These are phyloP conservation scores for Thelephora aurantiotincta DNA, from an alignment of 768 basidiomycete genomes.

Conservation along the genomic window DNA sequence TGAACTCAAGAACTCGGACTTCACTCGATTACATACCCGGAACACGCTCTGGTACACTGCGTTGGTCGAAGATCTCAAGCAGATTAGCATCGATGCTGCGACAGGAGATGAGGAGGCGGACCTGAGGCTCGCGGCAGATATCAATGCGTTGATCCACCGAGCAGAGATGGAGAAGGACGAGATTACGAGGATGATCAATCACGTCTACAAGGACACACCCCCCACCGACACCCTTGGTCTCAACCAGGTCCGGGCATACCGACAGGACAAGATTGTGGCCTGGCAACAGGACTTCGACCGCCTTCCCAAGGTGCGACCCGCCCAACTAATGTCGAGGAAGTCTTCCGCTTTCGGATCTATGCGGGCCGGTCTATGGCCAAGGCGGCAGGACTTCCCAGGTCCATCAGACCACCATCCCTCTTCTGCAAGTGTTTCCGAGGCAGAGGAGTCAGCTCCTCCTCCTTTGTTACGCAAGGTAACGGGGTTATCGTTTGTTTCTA, in stretches of 20 bases:
- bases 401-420: slow-evolving; percentile 47
- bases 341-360: slow-evolving; percentile 56
- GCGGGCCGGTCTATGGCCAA: slow-evolving; percentile 52
- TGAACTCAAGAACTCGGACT: slow-evolving; percentile 86
- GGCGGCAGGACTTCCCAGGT: slow-evolving; percentile 38
- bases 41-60: slow-evolving; percentile 66
- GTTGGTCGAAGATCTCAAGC: slow-evolving; percentile 60
- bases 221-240: slow-evolving; percentile 80
- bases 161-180: slow-evolving; percentile 68
- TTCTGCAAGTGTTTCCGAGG: slow-evolving; percentile 50
- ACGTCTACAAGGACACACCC: slow-evolving; percentile 65
- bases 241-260: slow-evolving; percentile 70
- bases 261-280: slow-evolving; percentile 91
- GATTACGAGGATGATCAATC: slow-evolving; percentile 57
- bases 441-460: slow-evolving; percentile 39
- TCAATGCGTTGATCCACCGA: slow-evolving; percentile 51
- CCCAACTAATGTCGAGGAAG: slow-evolving; percentile 32
- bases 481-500: slow-evolving; percentile 35
- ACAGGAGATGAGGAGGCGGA: slow-evolving; percentile 66
- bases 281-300: slow-evolving; percentile 92
- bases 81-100: slow-evolving; percentile 68
- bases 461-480: slow-evolving; percentile 32
- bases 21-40: slow-evolving; percentile 55
- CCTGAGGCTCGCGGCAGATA: slow-evolving; percentile 42
- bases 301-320: slow-evolving; percentile 57